These are phyloP conservation scores for Pichia heedii DNA, from an alignment of 805 yeast species.

Conservation along the genomic window DNA sequence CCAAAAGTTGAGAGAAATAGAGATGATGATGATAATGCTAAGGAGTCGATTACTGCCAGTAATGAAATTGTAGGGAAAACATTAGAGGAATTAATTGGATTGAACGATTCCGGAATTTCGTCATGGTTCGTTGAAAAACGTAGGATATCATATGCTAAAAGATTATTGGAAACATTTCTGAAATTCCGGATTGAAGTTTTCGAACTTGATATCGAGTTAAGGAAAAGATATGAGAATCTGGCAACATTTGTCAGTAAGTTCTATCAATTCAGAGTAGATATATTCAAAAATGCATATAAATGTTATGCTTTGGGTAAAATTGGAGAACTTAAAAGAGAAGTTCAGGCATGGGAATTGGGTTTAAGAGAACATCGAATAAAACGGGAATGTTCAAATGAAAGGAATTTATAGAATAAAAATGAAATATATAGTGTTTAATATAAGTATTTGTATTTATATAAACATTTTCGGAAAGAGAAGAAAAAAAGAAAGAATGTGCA, in stretches of 20 bases:
- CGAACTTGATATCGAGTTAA: constrained; percentile 38
- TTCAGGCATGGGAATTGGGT: constrained; percentile 16
- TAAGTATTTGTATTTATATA: no score
- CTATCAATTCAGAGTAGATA: constrained; percentile 39
- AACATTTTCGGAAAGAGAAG: no score
- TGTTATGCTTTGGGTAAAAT: constrained; percentile 24
- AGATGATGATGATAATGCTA: not conserved
- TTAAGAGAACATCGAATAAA: constrained; percentile 1
- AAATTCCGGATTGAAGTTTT: constrained; percentile 35
- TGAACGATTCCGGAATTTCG: constrained; percentile 1
- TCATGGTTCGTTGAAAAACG: constrained; percentile 41
- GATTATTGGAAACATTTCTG: constrained; percentile 31
- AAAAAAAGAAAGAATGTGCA: no score
- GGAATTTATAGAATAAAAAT: no score
- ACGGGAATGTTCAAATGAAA: not conserved
- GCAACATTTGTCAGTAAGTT: constrained; percentile 59
- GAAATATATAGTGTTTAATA: no score
- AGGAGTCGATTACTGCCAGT: not conserved
- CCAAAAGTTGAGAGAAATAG: not conserved
- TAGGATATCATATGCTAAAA: constrained; percentile 37
- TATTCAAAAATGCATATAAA: constrained; percentile 31
- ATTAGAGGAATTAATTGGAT: constrained; percentile 1
- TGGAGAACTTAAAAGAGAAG: constrained; percentile 15
- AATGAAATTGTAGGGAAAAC: not conserved
- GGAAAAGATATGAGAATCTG: constrained; percentile 45